Percentiles rank a stretch among this genome's conserved stretches.
These are phyloP conservation scores for Rhodomyrtus psidioides DNA, from an alignment of 441 rosid species.

Conservation along the genomic window DNA sequence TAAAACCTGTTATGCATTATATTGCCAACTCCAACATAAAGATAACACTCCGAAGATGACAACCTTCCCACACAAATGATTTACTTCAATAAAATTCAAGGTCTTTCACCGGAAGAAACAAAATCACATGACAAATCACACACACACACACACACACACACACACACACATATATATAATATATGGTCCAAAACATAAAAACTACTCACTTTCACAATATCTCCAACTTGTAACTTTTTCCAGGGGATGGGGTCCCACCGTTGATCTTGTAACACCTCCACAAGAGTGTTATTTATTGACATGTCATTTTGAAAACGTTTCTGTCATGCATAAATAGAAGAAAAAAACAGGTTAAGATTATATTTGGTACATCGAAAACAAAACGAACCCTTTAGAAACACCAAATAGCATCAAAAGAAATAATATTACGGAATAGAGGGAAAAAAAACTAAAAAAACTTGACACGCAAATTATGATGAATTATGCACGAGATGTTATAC, in stretches of 20 bases:
- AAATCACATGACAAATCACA: not conserved
- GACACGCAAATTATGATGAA: not conserved
- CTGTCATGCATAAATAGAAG: conserved; percentile 39
- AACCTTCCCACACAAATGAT: not conserved
- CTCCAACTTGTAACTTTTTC: conserved; percentile 99
- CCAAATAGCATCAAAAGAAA: not conserved
- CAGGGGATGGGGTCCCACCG: conserved; percentile 76
- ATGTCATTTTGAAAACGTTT: conserved; percentile 97
- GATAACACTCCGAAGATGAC: not conserved
- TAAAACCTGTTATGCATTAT: not conserved
- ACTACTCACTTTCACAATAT: conserved; percentile 71
- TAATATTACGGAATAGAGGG: not conserved
- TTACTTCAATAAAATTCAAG: not conserved
- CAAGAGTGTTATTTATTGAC: conserved; percentile 70
- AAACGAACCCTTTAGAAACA: not conserved
- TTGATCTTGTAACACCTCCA: conserved; percentile 85
- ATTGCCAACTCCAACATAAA: not conserved
- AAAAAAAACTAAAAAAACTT: not conserved
- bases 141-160: not conserved
- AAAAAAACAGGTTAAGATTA: not conserved
- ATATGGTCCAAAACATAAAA: not conserved
- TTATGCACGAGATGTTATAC: conserved; percentile 16
- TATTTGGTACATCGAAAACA: not conserved
- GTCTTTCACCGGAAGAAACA: not conserved
- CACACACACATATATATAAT: not conserved